Base-by-base conservation (phyloP, 2,329 filamentous ascomycete species). In the Neophaeococcomyces mojaviensis region DNA sequence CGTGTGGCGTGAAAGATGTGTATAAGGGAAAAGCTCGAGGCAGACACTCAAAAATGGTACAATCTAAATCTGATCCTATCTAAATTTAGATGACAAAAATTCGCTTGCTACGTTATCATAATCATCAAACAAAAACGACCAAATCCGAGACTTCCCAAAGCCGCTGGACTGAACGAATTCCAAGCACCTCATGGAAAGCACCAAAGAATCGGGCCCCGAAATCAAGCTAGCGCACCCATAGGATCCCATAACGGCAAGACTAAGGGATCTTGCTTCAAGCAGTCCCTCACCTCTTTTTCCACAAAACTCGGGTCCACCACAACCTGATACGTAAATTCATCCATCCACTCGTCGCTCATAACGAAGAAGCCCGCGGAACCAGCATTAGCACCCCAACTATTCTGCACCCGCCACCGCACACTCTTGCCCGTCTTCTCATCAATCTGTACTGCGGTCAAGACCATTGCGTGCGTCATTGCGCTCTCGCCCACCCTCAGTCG, bases 391-490 rank as follows among this genome's bases (percentile, higher is more conserved):
- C 84, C 86, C 88, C 88, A 94, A 46, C 79, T 84, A 62, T 94
- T 94, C 73, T 94, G 84, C 5, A 94, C 86, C 44, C 87, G 72
- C 88, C 88, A 95, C 36, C 88, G 71, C 1, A 88, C 77, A 2
- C 79, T 73, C 64, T 79, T 76, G 9, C 51, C 54, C 4, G 37
- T 37, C 41, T 44, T 44, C 49, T 78, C 67, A 22, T 85, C 82
- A 2, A 94, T 63, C 60, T 95, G 88, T 37, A 94, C 88, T 1
- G 79, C 88, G 2, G 87, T 94, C 51, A 95, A 66, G 0, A 94
- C 86, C 88, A 94, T 94, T 3, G 88, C 88, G 59, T 94, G 88
- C 1, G 88, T 94, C 88, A 95, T 94, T 41, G 78, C 74, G 44
- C 78, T 83, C 67, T 94, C 88, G 9, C 85, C 81, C 0, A 82